These are phyloP conservation scores for Pseudonitzschia multiseries DNA, from an alignment of 108 stramenopile species.

Conservation along the genomic window DNA sequence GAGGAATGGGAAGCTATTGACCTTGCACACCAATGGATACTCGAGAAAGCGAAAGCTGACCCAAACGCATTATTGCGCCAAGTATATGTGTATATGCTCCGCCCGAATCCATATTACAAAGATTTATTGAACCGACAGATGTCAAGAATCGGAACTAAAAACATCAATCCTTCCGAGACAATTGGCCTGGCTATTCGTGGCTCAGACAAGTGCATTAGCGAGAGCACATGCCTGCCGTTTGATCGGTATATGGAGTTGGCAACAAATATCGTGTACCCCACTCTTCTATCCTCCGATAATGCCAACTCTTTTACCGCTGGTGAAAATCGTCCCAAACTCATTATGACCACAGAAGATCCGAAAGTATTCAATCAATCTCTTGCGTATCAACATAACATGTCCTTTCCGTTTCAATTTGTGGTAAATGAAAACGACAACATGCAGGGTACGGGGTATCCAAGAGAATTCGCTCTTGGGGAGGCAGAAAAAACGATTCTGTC, in stretches of 20 bases:
- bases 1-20: constrained; percentile 11
- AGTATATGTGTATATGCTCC: constrained; percentile 19
- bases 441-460: constrained; percentile 16
- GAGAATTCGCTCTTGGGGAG: neutral
- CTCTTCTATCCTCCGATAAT: neutral
- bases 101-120: constrained; percentile 15
- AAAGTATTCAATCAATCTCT: constrained; percentile 5
- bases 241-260: constrained; percentile 23
- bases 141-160: neutral
- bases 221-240: constrained; percentile 30
- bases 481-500: constrained; percentile 31
- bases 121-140: constrained; percentile 4
- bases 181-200: constrained; percentile 35
- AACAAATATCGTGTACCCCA: constrained; percentile 5
- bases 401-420: constrained; percentile 19
- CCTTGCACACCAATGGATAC: neutral
- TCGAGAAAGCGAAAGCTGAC: neutral
- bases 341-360: constrained; percentile 29
- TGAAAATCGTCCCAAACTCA: neutral
- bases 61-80: constrained; percentile 4
- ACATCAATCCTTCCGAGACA: constrained; percentile 2
- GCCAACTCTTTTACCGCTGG: neutral
- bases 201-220: constrained; percentile 35
- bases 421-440: constrained; percentile 26
- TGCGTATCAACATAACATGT: constrained; percentile 2